Base-by-base conservation (phyloP, 164 flowering plant species). In the Chloranthus sessilifolius region DNA sequence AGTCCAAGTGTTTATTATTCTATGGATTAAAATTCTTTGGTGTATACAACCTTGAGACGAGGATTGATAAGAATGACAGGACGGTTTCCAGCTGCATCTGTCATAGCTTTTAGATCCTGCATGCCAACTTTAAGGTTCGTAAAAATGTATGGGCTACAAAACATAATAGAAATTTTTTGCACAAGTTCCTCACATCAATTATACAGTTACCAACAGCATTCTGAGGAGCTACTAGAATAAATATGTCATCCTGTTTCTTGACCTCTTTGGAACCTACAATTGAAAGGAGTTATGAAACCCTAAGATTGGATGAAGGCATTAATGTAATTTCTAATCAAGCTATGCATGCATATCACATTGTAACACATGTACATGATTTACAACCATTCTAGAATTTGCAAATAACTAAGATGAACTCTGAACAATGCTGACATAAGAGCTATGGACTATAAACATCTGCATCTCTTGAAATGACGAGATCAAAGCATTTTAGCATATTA, bases 151-250 rank as follows among this genome's bases (percentile, higher is more conserved):
- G 39, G 46, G 28, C 50, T 42, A 8, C 26, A 31, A 4, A 54
- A 29, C 16, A 45, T 34, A 20, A 34, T 26, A 14, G 20, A 38
- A 50, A 5, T 38, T 16, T 50, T 47, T 22, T 30, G 44, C 15
- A 43, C 40, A 16, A 60, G 39, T 29, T 58, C 23, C 82, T 84
- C 70, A 92, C 98, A 70, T 79, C 95, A 47, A 92, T 85, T 39
- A 91, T 92, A 63, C 98, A 92, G 57, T 92, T 92, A 36, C 96
- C 96, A 11, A 88, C 87, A 60, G 96, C 96, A 80, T 92, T 91
- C 73, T 92, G 98, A 47, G 98, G 96, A 72, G 96, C 96, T 48
- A 92, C 91, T 45, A 92, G 58, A 47, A 91, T 78, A 54, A 75
- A 88, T 58, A 88, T 67, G 65, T 88, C 98, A 75, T 92, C 96